Evolutionary conservation across 129 eudicot genomes (phyloP).

Genomic region (Smallanthus sonchifolius): DNA sequence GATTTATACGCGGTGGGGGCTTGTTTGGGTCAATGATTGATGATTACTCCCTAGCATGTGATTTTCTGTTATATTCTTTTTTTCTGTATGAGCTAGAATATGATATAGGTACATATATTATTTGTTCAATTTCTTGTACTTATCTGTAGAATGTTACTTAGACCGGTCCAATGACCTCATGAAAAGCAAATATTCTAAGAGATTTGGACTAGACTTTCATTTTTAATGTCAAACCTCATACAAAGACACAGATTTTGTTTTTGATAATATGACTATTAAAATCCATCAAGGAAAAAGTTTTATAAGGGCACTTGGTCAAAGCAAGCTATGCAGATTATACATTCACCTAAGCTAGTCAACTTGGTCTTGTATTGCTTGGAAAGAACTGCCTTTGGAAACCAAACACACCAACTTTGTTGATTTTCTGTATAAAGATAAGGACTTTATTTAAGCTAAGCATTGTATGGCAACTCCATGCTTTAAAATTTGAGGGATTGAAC

Average conservation of each 20-base stretch:
- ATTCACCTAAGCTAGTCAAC: too few relatives aligned
- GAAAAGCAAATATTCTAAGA: neutral
- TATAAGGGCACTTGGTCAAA: neutral
- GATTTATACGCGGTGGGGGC: neutral
- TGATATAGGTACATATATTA: neutral
- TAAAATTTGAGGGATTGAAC: too few relatives aligned
- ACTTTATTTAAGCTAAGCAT: too few relatives aligned
- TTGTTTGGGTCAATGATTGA: neutral
- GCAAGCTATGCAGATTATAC: too few relatives aligned
- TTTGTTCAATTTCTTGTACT: neutral
- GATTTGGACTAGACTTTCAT: too few relatives aligned
- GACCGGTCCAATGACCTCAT: neutral
- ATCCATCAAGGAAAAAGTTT: neutral
- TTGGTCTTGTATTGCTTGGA: neutral
- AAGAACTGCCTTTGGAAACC: neutral
- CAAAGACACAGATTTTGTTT: too few relatives aligned
- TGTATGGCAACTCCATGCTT: too few relatives aligned
- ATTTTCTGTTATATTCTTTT: conserved; percentile 21
- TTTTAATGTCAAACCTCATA: too few relatives aligned
- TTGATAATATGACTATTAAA: neutral
- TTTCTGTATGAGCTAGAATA: conserved; percentile 11
- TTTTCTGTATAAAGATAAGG: neutral
- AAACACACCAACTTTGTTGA: conserved; percentile 32
- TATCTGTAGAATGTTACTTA: neutral
- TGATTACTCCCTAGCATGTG: conserved; percentile 17